These are phyloP conservation scores for Auriscalpium microsporum DNA, from an alignment of 768 basidiomycete species.

Conservation along the genomic window DNA sequence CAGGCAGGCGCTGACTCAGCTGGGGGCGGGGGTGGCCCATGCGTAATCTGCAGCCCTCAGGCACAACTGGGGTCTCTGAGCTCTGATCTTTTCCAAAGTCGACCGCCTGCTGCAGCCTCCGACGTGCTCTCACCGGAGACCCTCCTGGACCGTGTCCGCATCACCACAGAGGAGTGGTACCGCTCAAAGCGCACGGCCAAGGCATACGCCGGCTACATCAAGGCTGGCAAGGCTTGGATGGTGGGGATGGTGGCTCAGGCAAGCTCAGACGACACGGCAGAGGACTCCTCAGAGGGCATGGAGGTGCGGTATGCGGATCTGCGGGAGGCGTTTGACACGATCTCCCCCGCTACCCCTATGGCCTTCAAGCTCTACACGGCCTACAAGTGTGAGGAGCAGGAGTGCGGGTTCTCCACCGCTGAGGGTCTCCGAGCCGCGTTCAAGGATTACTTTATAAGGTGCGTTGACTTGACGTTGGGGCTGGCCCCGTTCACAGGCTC, in stretches of 20 bases:
- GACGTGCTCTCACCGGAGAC: background rate
- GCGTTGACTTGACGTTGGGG: background rate
- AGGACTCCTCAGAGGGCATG: background rate
- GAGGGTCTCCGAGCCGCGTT: background rate
- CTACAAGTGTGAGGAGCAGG: background rate
- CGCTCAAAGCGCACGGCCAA: background rate
- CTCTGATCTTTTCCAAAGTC: no score
- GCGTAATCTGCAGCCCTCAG: no score
- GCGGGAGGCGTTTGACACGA: background rate
- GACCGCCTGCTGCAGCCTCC: background rate
- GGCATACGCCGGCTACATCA: background rate
- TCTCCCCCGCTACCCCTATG: background rate
- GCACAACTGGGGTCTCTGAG: no score
- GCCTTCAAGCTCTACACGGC: background rate
- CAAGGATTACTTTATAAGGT: background rate
- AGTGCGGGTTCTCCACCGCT: background rate
- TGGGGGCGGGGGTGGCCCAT: no score
- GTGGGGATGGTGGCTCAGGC: background rate
- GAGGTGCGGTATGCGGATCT: background rate
- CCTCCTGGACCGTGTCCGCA: background rate
- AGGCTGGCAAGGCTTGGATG: background rate
- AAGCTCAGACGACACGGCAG: background rate
- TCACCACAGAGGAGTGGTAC: background rate
- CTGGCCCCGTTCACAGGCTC: background rate
- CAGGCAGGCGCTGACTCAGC: no score